Evolutionary conservation across 305 asterid genomes (phyloP).

Genomic region (Fraxinus dipetala): DNA sequence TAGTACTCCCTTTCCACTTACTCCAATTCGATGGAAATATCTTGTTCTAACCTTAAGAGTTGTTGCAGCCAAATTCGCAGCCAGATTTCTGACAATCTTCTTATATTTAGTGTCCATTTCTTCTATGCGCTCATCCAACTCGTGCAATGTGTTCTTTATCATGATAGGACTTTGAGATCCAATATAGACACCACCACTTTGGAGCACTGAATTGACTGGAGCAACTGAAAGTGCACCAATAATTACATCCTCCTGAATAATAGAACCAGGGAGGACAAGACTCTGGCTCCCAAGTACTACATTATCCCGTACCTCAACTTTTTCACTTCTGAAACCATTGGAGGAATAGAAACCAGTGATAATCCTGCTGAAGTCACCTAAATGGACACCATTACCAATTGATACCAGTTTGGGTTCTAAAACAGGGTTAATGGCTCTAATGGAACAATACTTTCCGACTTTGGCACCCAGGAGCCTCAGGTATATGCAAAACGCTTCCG

Average conservation of each 20-base stretch:
- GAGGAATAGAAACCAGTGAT: conserved; percentile 60
- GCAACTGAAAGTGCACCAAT: conserved; percentile 87
- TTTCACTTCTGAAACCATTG: conserved; percentile 42
- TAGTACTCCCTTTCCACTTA: conserved; percentile 62
- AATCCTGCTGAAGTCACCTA: conserved; percentile 83
- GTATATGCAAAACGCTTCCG: conserved; percentile 80
- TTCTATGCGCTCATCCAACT: conserved; percentile 69
- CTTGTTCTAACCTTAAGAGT: conserved; percentile 76
- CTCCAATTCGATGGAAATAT: conserved; percentile 81
- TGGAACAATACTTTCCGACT: conserved; percentile 70
- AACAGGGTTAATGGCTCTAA: conserved; percentile 80
- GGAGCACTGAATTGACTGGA: conserved; percentile 58
- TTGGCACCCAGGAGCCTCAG: conserved; percentile 67
- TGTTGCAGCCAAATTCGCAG: conserved; percentile 82
- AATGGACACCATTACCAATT: conserved; percentile 73
- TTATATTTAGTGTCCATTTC: conserved; percentile 74
- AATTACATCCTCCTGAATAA: conserved; percentile 59
- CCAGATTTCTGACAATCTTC: conserved; percentile 76
- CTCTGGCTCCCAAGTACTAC: conserved; percentile 82
- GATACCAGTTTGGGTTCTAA: conserved; percentile 56
- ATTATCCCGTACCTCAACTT: conserved; percentile 58
- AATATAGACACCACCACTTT: conserved; percentile 72
- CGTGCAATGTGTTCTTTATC: conserved; percentile 69
- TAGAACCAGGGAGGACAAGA: conserved; percentile 66
- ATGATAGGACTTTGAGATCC: conserved; percentile 71